Evolutionary conservation across 208 protist genomes (phyloP).

Genomic region (Histomonas meleagridis): DNA sequence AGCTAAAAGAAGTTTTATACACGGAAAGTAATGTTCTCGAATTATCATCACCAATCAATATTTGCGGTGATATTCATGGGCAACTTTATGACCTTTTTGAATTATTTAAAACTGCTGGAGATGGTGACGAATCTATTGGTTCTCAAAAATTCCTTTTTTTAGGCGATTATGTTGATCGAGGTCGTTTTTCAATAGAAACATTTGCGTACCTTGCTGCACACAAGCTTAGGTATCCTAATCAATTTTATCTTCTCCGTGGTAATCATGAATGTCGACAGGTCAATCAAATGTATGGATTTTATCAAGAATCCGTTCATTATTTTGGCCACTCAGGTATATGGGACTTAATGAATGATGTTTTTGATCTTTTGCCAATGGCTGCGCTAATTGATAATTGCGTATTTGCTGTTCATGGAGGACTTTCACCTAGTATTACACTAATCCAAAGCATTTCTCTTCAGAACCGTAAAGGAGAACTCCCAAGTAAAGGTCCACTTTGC

Average conservation of each 20-base stretch:
- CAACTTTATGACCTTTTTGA: constrained; percentile 50
- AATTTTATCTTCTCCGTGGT: constrained; percentile 47
- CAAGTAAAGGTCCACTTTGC: neutral
- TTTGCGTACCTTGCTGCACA: constrained; percentile 44
- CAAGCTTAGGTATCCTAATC: constrained; percentile 44
- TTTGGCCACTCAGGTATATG: constrained; percentile 59
- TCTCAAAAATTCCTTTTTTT: constrained; percentile 47
- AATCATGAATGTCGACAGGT: constrained; percentile 51
- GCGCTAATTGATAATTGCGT: constrained; percentile 2
- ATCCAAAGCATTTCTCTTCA: constrained; percentile 15
- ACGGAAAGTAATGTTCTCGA: constrained; percentile 44
- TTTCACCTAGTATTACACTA: neutral
- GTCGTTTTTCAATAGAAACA: constrained; percentile 46
- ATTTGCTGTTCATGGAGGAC: constrained; percentile 33
- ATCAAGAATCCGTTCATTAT: constrained; percentile 60
- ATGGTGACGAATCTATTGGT: neutral
- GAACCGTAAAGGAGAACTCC: neutral
- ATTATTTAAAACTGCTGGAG: constrained; percentile 42
- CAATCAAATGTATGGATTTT: constrained; percentile 47
- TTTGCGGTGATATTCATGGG: constrained; percentile 52
- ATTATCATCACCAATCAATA: constrained; percentile 44
- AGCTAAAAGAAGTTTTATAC: constrained; percentile 4
- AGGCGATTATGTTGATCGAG: constrained; percentile 53
- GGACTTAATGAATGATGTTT: neutral
- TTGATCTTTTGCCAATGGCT: constrained; percentile 31